These are phyloP conservation scores for Fomitopsis pinicola DNA, from an alignment of 1,284 basidiomycete species.

Conservation along the genomic window DNA sequence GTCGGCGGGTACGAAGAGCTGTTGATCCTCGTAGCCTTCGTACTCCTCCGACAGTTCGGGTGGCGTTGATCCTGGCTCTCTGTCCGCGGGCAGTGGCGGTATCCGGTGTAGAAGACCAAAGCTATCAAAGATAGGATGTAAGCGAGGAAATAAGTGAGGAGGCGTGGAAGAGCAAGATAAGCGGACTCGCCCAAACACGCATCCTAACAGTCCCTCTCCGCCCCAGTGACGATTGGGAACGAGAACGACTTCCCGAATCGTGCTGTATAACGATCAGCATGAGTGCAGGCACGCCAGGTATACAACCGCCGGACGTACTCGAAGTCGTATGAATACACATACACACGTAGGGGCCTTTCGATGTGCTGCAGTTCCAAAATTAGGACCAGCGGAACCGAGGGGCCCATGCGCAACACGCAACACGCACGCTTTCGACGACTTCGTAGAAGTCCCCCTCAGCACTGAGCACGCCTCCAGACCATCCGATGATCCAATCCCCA, in stretches of 20 bases:
- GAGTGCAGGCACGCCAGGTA: background rate
- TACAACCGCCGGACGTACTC: slow-evolving; percentile 59
- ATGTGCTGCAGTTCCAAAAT: slow-evolving; percentile 58
- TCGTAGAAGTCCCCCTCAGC: slow-evolving; percentile 98
- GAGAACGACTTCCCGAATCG: slow-evolving; percentile 85
- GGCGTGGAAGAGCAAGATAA: background rate
- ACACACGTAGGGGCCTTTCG: slow-evolving; percentile 89
- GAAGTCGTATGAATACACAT: slow-evolving; percentile 97
- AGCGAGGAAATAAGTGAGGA: slow-evolving; percentile 11
- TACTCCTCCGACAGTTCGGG: slow-evolving; percentile 44
- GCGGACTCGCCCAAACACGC: slow-evolving; percentile 80
- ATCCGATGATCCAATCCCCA: slow-evolving; percentile 89
- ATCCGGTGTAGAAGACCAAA: slow-evolving; percentile 89
- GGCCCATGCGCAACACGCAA: slow-evolving; percentile 34
- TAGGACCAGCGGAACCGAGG: slow-evolving; percentile 9
- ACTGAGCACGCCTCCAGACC: slow-evolving; percentile 89
- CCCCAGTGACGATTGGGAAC: slow-evolving; percentile 96
- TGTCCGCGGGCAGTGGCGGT: slow-evolving; percentile 59
- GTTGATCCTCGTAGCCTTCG: slow-evolving; percentile 55
- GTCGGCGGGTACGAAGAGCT: slow-evolving; percentile 73
- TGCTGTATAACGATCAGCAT: slow-evolving; percentile 44
- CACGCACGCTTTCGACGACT: slow-evolving; percentile 83
- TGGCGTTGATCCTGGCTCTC: slow-evolving; percentile 48
- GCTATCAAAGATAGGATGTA: slow-evolving; percentile 28
- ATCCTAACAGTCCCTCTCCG: slow-evolving; percentile 89